Percentiles rank a stretch among this genome's conserved stretches.
phyloP scores from a whole-genome alignment of 129 eudicot species.

The Artemisia argyi region DNA sequence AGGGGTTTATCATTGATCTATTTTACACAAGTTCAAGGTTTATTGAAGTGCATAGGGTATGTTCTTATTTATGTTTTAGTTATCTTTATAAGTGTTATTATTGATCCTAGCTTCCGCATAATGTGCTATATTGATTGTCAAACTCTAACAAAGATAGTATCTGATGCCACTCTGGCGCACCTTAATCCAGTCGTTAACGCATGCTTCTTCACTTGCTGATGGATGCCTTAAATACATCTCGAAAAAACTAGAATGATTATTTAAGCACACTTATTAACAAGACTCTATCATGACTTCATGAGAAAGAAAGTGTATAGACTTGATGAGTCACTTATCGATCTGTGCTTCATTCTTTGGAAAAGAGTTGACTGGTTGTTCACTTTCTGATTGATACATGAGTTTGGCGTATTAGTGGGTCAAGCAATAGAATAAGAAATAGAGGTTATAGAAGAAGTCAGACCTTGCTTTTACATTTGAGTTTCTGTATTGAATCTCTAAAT shows the following conservation, averaged over 20 bases:
- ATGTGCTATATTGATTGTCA: no score
- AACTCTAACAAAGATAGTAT: no score
- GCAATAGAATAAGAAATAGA: neutral
- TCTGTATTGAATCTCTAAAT: constrained; percentile 93
- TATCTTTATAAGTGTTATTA: no score
- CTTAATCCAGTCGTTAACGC: constrained; percentile 96
- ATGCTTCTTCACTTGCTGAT: constrained; percentile 94
- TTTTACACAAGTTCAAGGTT: no score
- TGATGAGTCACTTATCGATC: constrained; percentile 72
- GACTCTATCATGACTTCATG: neutral
- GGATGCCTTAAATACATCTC: constrained; percentile 93
- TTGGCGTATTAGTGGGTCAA: neutral
- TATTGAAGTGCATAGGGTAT: no score
- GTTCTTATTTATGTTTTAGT: no score
- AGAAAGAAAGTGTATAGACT: constrained; percentile 1
- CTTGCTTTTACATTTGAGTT: constrained; percentile 91
- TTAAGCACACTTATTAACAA: constrained; percentile 22
- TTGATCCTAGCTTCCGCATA: no score
- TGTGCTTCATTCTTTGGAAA: constrained; percentile 76
- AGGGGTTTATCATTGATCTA: no score
- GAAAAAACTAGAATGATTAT: constrained; percentile 56
- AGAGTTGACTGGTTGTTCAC: constrained; percentile 46
- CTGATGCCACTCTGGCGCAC: constrained; percentile 7
- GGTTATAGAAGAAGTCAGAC: constrained; percentile 36
- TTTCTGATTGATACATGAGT: constrained; percentile 54